phyloP scores from a whole-genome alignment of 1,139 yeast genomes.

The Yarrowia galli region DNA sequence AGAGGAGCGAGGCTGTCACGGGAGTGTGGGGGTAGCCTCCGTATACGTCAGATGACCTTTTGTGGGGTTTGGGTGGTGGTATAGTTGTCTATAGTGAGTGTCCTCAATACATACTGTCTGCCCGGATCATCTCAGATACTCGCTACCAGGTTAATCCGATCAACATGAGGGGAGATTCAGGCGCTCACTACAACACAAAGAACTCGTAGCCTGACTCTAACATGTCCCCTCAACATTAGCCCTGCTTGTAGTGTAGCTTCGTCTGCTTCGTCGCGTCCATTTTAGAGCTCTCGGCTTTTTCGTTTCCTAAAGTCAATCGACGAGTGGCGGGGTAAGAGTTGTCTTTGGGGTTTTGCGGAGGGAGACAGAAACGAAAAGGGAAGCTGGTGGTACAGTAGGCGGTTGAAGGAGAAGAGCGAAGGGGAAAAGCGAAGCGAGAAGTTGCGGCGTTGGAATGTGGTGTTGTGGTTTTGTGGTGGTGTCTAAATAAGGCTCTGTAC shows the following conservation, averaged over 20 bases:
- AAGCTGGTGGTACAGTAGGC: no score
- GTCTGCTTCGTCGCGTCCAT: no score
- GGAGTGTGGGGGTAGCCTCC: background rate
- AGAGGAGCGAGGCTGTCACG: no score
- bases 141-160: no score
- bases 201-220: background rate
- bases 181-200: background rate
- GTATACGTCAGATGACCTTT: no score
- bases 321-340: conserved; percentile 4
- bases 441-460: background rate
- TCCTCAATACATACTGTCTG: no score
- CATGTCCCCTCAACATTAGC: background rate
- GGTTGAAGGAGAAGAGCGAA: background rate
- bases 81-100: background rate
- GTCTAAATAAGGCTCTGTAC: no score
- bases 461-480: background rate
- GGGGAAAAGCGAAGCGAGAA: conserved; percentile 8
- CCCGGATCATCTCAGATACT: no score
- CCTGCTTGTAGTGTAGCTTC: no score
- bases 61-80: no score
- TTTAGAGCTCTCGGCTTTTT: background rate
- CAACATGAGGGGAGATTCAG: no score
- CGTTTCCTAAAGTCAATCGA: conserved; percentile 8
- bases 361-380: background rate
- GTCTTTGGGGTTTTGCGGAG: background rate